Evolutionary conservation across 2,329 filamentous ascomycete species (phyloP), one percentile per base, ranked within the genome.

Genomic region (Hymenoscyphus linearis): DNA sequence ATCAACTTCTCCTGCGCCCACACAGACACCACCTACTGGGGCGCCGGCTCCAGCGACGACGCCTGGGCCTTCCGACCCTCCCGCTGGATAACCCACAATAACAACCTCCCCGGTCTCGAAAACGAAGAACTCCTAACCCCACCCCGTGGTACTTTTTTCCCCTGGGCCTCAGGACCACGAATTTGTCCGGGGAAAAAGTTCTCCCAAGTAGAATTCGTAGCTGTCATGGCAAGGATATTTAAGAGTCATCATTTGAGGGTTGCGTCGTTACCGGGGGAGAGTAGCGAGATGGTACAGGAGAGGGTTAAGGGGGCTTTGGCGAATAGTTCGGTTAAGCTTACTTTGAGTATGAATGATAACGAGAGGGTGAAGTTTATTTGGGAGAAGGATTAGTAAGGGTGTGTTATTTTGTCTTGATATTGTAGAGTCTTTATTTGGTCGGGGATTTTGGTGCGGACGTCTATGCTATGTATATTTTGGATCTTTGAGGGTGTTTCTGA

Each of bases 121-220:
- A 34, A 54, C n/a, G 60, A 62, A 52, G 50, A 55, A 2, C 14
- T 62, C 2, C 25, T 60, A 10, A 37, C 47, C 9, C 55, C 60
- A 2, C 40, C 58, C 2, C 14, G n/a, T 7, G 56, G 58, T 9
- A 22, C 57, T 2, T 64, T 55, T 36, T 36, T 59, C 9, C 58
- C 63, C 16, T 64, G 60, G 60, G 44, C 60, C 9, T 31, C 22
- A 16, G 60, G 63, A 18, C 60, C 63, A 25, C 22, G 63, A 54
- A 18, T 62, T 2, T 64, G 60, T 55, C 63, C 63, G 1, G 60
- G 63, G 14, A 60, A 58, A 26, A 64, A 60, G 31, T 64, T 64
- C 37, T 58, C 63, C 3, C 58, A 59, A 35, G 63, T 64, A 5
- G 63, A 64, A 22, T 62, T 64, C 31, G 63, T 64, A 7, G 63